Evolutionary conservation across 768 basidiomycete genomes (phyloP), one percentile per base, ranked within the genome.

Genomic region (Lentinula aciculospora): DNA sequence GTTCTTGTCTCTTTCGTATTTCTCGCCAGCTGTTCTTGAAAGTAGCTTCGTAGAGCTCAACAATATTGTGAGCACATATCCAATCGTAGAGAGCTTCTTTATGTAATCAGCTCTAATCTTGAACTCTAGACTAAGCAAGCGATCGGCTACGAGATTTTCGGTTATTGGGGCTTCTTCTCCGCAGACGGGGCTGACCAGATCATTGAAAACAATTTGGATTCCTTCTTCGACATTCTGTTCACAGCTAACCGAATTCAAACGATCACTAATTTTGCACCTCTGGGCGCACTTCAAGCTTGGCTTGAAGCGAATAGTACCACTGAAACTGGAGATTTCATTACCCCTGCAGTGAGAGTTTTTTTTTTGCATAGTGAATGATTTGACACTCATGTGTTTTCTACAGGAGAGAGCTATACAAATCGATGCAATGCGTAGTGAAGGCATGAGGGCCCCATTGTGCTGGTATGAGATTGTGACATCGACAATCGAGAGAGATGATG

Each of bases 81-180:
- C 1, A 17, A 12, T 39, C 8, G 13, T 39, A 13, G n/a, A n/a
- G n/a, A n/a, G n/a, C n/a, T n/a, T n/a, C n/a, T 39, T 8, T 6
- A 39, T 39, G 0, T 17, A 39, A 39, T 15, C 8, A 10, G 37
- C n/a, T 39, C 9, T 15, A 5, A 1, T 62, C 37, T 19, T 73
- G 4, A 0, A 74, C 1, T 69, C n/a, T 44, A 44, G 42, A 44
- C 42, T 4, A 19, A 19, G 21, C 42, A 44, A 44, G 42, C 19
- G 42, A 60, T 68, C 51, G 76, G 75, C 15, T 69, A 68, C 28
- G 76, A 77, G 15, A 51, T 74, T 12, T 62, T 71, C 56, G 79
- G 77, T 4, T 80, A 79, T 58, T 79, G 76, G 76, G 62, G 62
- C 49, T 76, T 72, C 55, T 63, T 79, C 36, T 59, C 56, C 3